Percentiles rank a stretch among this genome's conserved stretches.
Conservation (phyloP, 768 basidiomycete species). For the Termitomyces sp. region DNA sequence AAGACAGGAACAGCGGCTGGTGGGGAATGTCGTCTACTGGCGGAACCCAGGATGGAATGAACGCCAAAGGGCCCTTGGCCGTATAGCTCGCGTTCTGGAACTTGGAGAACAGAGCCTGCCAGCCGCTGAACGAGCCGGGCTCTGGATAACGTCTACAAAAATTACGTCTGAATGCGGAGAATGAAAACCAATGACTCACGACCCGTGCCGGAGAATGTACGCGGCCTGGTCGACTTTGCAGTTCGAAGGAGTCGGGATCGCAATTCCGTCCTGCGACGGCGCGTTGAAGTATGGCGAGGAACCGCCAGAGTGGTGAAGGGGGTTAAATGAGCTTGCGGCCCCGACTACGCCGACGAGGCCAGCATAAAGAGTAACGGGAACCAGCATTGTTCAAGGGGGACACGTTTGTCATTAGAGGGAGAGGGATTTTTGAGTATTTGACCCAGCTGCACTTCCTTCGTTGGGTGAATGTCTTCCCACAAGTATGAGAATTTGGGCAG, state of each 20-base stretch:
- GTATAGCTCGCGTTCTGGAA: constrained; percentile 35
- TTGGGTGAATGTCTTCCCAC: neutral
- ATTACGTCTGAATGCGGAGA: no score
- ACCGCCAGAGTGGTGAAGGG: constrained; percentile 35
- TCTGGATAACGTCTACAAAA: constrained; percentile 32
- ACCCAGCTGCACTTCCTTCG: neutral
- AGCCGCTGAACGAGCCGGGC: constrained; percentile 32
- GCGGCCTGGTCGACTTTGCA: constrained; percentile 39
- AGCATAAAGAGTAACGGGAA: neutral
- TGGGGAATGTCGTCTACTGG: constrained; percentile 34
- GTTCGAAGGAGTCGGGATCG: constrained; percentile 24
- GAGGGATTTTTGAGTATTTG: neutral
- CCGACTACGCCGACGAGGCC: neutral
- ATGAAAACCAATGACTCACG: constrained; percentile 14
- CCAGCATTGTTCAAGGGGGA: neutral
- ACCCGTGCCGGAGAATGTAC: constrained; percentile 37
- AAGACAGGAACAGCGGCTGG: constrained; percentile 32
- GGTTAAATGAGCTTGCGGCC: constrained; percentile 22
- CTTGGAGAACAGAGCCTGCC: constrained; percentile 30
- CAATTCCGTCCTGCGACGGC: constrained; percentile 29
- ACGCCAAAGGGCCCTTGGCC: constrained; percentile 30
- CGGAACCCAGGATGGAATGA: constrained; percentile 33
- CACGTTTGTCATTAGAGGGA: neutral
- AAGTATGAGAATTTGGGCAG: neutral
- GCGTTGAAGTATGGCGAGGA: constrained; percentile 39